phyloP scores from a whole-genome alignment of 164 flowering plant species.

The Malania oleifera region DNA sequence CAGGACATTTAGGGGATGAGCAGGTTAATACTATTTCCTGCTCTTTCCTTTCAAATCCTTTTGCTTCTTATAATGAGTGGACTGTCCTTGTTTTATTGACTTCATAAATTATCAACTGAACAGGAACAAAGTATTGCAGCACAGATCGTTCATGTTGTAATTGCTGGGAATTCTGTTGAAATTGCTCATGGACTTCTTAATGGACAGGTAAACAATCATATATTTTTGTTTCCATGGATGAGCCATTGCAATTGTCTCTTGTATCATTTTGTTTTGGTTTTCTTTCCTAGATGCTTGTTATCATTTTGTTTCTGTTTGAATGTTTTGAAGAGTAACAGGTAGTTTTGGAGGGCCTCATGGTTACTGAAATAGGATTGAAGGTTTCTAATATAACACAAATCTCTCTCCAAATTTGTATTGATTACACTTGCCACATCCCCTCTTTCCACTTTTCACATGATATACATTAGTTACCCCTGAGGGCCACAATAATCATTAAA shows the following conservation, averaged over 20 bases:
- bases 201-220: constrained; percentile 55
- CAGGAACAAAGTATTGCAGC: constrained; percentile 87
- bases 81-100: neutral
- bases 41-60: constrained; percentile 8
- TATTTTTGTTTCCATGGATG: neutral
- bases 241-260: neutral
- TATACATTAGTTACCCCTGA: too few species aligned
- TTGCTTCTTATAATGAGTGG: neutral
- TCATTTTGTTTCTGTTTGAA: too few species aligned
- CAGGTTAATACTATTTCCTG: constrained; percentile 39
- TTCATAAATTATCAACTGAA: constrained; percentile 7
- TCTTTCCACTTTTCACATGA: too few species aligned
- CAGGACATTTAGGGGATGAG: constrained; percentile 94
- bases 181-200: constrained; percentile 54
- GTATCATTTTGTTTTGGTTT: neutral
- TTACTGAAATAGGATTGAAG: too few species aligned
- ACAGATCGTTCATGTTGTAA: constrained; percentile 74
- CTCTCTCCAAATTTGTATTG: too few species aligned
- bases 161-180: constrained; percentile 91
- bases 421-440: too few species aligned
- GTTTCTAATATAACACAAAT: too few species aligned
- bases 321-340: neutral
- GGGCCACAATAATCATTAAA: too few species aligned
- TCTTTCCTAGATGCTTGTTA: neutral
- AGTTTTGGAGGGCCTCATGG: too few species aligned